Conservation (phyloP, 2,329 filamentous ascomycete genomes). For the Parastagonospora nodorum region DNA sequence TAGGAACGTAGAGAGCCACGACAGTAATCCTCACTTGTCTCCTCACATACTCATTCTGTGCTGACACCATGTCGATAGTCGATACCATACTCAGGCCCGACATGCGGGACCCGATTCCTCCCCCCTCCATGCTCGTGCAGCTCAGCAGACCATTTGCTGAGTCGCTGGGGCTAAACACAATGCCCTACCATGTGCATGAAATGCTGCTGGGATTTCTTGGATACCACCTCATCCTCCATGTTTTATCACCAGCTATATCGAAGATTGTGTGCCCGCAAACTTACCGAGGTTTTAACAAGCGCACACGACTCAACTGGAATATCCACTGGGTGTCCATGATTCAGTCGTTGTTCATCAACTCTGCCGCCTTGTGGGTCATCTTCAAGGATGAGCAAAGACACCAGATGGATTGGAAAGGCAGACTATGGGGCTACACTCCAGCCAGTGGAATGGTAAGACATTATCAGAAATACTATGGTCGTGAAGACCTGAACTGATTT, state of each 20-base stretch:
- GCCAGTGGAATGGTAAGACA: constrained; percentile 64
- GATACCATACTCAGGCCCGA: constrained; percentile 29
- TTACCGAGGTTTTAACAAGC: constrained; percentile 66
- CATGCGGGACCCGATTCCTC: constrained; percentile 75
- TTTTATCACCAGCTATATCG: constrained; percentile 71
- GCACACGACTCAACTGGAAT: constrained; percentile 78
- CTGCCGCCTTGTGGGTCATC: constrained; percentile 73
- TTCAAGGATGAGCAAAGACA: constrained; percentile 67
- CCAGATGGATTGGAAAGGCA: constrained; percentile 69
- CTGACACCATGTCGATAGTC: constrained; percentile 25
- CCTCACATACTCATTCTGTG: constrained; percentile 4
- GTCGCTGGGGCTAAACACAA: constrained; percentile 63
- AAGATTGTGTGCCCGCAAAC: constrained; percentile 63
- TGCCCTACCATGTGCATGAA: constrained; percentile 81
- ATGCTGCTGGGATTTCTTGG: constrained; percentile 68
- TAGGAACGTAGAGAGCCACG: not conserved
- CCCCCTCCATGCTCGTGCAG: constrained; percentile 60
- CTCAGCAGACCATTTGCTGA: constrained; percentile 69
- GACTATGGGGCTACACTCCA: constrained; percentile 79
- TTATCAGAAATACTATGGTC: not conserved
- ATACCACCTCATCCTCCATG: constrained; percentile 71
- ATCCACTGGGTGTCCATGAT: constrained; percentile 83
- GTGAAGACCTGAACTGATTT: not conserved
- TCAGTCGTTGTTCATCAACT: constrained; percentile 74
- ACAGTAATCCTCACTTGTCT: constrained; percentile 7